These are phyloP conservation scores for Aspergillus pseudoterreus DNA, from an alignment of 2,329 filamentous ascomycete species.

Conservation along the genomic window DNA sequence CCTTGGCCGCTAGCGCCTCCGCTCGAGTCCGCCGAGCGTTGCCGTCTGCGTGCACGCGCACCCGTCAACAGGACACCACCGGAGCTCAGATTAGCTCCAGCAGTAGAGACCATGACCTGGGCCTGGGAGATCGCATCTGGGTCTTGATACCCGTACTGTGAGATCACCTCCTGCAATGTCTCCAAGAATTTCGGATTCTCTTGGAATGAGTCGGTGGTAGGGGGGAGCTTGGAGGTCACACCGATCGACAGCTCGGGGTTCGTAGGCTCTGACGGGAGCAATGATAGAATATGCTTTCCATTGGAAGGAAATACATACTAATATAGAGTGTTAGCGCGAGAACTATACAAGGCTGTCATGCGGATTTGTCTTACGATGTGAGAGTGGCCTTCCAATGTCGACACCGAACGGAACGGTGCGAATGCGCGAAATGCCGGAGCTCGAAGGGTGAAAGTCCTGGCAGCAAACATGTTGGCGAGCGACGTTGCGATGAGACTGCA, in stretches of 20 bases:
- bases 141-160: slow-evolving; percentile 52
- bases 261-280: slow-evolving; percentile 54
- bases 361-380: slow-evolving; percentile 34
- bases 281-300: slow-evolving; percentile 49
- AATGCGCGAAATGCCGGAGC: slow-evolving; percentile 16
- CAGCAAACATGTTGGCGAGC: slow-evolving; percentile 22
- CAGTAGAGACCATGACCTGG: slow-evolving; percentile 56
- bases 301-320: slow-evolving; percentile 49
- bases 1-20: slow-evolving; percentile 58
- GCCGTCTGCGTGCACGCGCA: slow-evolving; percentile 27
- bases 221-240: slow-evolving; percentile 51
- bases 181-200: slow-evolving; percentile 56
- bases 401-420: slow-evolving; percentile 28
- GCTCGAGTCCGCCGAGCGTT: slow-evolving; percentile 44
- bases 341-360: background rate
- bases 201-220: slow-evolving; percentile 53
- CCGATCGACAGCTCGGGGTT: slow-evolving; percentile 54
- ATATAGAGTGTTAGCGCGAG: slow-evolving; percentile 11
- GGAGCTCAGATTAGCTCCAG: slow-evolving; percentile 52
- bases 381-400: slow-evolving; percentile 36
- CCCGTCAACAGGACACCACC: slow-evolving; percentile 48
- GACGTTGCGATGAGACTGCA: background rate
- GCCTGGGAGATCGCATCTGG: slow-evolving; percentile 57
- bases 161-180: slow-evolving; percentile 55
- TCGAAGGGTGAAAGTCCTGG: slow-evolving; percentile 18